Evolutionary conservation across 2,329 filamentous ascomycete genomes (phyloP), one percentile per base, ranked within the genome.

Genomic region (Trichoderma koningiopsis): DNA sequence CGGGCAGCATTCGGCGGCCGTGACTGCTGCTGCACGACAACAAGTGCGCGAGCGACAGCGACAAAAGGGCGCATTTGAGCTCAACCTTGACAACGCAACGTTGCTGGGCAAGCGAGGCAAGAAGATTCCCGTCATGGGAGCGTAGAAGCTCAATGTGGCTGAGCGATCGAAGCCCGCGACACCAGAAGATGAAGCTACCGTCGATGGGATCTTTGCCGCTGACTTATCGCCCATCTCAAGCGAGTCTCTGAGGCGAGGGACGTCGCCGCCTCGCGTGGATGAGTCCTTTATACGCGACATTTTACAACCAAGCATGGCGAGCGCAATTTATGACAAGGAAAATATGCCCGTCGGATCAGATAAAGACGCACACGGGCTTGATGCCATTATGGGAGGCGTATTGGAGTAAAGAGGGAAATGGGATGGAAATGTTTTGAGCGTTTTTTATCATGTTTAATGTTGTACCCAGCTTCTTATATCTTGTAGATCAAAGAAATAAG

Each of bases 51-150:
- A 90, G 56, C 84, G 87, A 37, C 86, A 88, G 69, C 86, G 85
- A 72, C 89, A 92, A 74, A 92, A 91, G 79, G 94, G 93, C 37
- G 89, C 92, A 0, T 99, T 99, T 74, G 96, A 99, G 80, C 86
- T 99, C 58, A 97, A 89, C 76, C 83, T 99, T 47, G 93, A 97
- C 73, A 96, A 96, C 68, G 92, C 96, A 1, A 98, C 94, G 1
- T 81, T 99, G 63, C 83, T 99, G 5, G 94, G 94, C 37, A 88
- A 94, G 74, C 82, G 88, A 70, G 84, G 83, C 27, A 83, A 86
- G 74, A 88, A 89, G 74, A 79, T 86, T 56, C 79, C 84, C 29
- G 81, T 84, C 70, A 82, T 81, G 75, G 78, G 79, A 60, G 78
- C 76, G 68, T 81, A 80, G 74, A 73, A 72, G 70, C 53, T 72